Evolutionary conservation across 208 protist species (phyloP).

Genomic region (Crithidia bombi): DNA sequence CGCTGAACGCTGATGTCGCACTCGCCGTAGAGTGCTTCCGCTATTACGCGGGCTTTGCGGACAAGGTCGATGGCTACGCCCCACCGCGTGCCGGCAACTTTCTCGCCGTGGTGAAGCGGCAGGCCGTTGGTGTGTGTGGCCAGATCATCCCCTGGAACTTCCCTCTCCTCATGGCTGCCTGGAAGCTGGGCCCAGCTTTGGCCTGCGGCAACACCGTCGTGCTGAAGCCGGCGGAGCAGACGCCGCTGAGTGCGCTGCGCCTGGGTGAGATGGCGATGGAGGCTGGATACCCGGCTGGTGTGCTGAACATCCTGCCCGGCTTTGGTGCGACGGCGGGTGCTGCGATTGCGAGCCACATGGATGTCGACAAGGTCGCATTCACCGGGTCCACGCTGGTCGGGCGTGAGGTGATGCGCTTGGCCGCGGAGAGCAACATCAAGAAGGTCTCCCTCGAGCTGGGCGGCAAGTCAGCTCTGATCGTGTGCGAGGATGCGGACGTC

Average conservation of each 20-base stretch:
- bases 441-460: conserved; percentile 88
- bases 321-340: conserved; percentile 79
- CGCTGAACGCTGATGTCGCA: conserved; percentile 65
- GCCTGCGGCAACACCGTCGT: conserved; percentile 87
- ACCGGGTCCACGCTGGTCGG: conserved; percentile 86
- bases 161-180: conserved; percentile 87
- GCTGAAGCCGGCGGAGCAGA: conserved; percentile 92
- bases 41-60: conserved; percentile 91
- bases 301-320: conserved; percentile 89
- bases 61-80: conserved; percentile 89
- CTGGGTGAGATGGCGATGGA: conserved; percentile 79
- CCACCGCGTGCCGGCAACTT: conserved; percentile 64
- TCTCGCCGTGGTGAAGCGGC: conserved; percentile 70
- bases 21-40: conserved; percentile 67
- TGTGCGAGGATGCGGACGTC: conserved; percentile 85
- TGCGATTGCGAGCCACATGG: conserved; percentile 64
- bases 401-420: conserved; percentile 64
- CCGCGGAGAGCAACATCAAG: conserved; percentile 80
- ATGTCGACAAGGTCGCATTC: conserved; percentile 92
- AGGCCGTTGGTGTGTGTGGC: conserved; percentile 87
- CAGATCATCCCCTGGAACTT: conserved; percentile 94
- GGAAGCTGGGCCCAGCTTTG: conserved; percentile 88
- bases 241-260: conserved; percentile 82
- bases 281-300: conserved; percentile 87
- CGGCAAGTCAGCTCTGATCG: conserved; percentile 92